Base-by-base conservation (phyloP, 352 stramenopile genomes). In the Thalassiosira mediterranea region DNA sequence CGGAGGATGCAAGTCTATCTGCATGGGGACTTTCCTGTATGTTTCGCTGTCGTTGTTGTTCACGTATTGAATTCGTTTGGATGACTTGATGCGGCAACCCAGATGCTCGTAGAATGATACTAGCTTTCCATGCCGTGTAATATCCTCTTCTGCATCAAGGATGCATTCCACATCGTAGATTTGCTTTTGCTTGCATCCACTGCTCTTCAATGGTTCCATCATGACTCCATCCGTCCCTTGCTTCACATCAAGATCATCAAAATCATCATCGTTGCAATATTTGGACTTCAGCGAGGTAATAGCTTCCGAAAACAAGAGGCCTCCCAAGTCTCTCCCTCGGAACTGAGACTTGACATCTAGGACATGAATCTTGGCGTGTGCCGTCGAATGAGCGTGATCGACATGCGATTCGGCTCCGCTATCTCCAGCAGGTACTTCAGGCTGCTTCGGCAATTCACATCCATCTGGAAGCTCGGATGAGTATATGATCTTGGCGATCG, bases 401-500 rank as follows among this genome's bases (percentile, higher is more conserved):
- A n/a, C n/a, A n/a, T n/a, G n/a, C n/a, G n/a, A n/a, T n/a, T n/a
- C n/a, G n/a, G n/a, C n/a, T n/a, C n/a, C n/a, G n/a, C n/a, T 15
- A 44, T 44, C 37, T 15, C 37, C 15, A 8, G 8, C 37, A 44
- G 15, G 37, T 15, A 15, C 8, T 15, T 8, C 37, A 8, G 37
- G 37, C 8, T 8, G 37, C 37, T 44, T 44, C 15, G 15, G 8
- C 8, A 15, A 44, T 44, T 44, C 8, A 15, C 8, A 44, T 15
- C 10, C 53, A 17, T 65, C 51, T 21, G 61, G 44, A 23, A 62
- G 26, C 17, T 58, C 51, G 15, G 59, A 79, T 4, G 80, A 88
- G 44, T 84, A 90, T 54, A 90, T 76, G 51, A 90, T 73, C 60
- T 88, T 90, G 2, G 69, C 83, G 65, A 88, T 79, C 7, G 73